Evolutionary conservation across 345 rosid species (phyloP).

Genomic region (Lumnitzera littorea): DNA sequence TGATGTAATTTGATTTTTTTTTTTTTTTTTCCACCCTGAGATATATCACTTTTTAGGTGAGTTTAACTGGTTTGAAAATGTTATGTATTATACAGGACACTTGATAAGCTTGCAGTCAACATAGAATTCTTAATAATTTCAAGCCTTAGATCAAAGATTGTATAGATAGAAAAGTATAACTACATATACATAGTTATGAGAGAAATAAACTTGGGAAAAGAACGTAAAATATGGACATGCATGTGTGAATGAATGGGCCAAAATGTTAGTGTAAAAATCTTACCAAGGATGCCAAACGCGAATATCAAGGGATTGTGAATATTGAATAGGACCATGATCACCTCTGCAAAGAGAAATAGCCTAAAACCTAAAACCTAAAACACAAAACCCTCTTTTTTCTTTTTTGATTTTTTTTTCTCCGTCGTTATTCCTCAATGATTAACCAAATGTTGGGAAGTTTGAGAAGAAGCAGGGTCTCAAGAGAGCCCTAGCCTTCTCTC

Average conservation of each 20-base stretch:
- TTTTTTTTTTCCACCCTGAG: too few relatives aligned
- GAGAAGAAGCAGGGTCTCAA: constrained; percentile 11
- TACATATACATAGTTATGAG: too few relatives aligned
- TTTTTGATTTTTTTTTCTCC: background rate
- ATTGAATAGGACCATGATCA: constrained; percentile 22
- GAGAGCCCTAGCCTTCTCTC: constrained; percentile 27
- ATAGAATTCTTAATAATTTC: too few relatives aligned
- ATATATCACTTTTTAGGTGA: too few relatives aligned
- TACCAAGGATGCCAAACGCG: constrained; percentile 75
- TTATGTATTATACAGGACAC: too few relatives aligned
- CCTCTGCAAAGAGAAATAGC: too few relatives aligned
- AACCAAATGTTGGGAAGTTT: background rate
- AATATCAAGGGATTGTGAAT: constrained; percentile 28
- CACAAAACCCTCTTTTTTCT: background rate
- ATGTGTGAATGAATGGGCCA: background rate
- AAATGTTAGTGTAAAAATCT: background rate
- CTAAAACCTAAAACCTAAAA: constrained; percentile 4
- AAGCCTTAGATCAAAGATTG: too few relatives aligned
- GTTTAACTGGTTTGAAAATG: too few relatives aligned
- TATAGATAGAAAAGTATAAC: too few relatives aligned
- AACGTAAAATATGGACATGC: background rate
- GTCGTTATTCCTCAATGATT: too few relatives aligned
- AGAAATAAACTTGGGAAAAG: background rate
- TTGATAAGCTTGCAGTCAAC: too few relatives aligned
- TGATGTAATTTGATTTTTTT: too few relatives aligned